Percentiles rank a stretch among this genome's conserved stretches.
phyloP scores from a whole-genome alignment of 148 eudicot genomes.

The Camellia granthamiana region DNA sequence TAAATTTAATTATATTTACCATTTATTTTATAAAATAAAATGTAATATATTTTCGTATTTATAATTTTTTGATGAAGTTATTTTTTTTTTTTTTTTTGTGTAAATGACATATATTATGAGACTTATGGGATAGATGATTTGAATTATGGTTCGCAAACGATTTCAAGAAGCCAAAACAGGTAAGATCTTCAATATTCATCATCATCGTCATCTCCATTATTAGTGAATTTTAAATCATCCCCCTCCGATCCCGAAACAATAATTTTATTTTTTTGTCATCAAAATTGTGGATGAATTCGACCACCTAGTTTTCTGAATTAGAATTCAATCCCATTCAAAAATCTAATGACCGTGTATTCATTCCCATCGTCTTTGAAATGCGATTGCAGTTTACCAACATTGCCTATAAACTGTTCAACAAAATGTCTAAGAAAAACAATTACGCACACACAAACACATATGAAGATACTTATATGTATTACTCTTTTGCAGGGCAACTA shows the following conservation, averaged over 20 bases:
- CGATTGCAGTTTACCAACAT: background rate
- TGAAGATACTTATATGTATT: background rate
- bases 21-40: too few relatives aligned
- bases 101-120: too few relatives aligned
- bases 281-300: background rate
- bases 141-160: constrained; percentile 57
- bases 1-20: too few relatives aligned
- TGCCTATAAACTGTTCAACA: constrained; percentile 44
- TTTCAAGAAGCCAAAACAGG: constrained; percentile 42
- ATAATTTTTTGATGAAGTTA: too few relatives aligned
- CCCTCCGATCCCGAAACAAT: background rate
- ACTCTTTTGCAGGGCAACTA: constrained; percentile 25
- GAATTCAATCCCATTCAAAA: background rate
- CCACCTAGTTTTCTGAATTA: background rate
- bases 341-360: background rate
- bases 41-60: too few relatives aligned
- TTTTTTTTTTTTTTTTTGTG: too few relatives aligned
- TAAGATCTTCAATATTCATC: constrained; percentile 5
- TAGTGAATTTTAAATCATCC: background rate
- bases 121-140: too few relatives aligned
- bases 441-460: background rate
- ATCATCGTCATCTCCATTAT: background rate
- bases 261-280: background rate
- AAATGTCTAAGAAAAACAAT: constrained; percentile 27
- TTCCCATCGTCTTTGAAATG: background rate